Base-by-base conservation (phyloP, 2,329 filamentous ascomycete genomes). In the Chaetomium globosum region DNA sequence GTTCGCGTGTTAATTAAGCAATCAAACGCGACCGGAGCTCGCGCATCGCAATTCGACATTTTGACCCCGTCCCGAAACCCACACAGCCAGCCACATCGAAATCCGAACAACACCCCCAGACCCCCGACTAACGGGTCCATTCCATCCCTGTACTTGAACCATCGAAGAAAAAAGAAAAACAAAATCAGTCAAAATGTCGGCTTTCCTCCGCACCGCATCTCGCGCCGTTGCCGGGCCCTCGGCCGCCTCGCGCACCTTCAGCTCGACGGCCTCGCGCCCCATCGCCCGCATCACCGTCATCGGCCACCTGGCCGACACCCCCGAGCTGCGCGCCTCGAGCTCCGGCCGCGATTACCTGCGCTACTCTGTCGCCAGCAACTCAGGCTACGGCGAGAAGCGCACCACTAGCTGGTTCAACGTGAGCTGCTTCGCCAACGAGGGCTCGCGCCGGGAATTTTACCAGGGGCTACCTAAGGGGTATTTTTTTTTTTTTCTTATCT, bases 381-480 rank as follows among this genome's bases (percentile, higher is more conserved):
- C 76, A 66, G 92, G 92, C 16, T 79, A 82, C 67, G 81, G 80
- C 70, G 89, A 94, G 19, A 90, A 91, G 78, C 83, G 87, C 74
- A 84, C 87, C 75, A 91, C 90, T 33, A 95, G 89, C 82, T 98
- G 91, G 90, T 98, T 96, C 84, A 84, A 83, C 65, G 82, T 98
- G 63, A 82, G 87, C 39, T 87, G 83, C 80, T 98, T 98, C 76
- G 72, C 80, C 60, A 80, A 81, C 16, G 87, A 91, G 69, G 91
- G 89, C 13, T 78, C 84, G 58, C 82, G 85, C 75, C 88, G 89
- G 74, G 91, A 97, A 68, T 89, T 85, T 74, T 76, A 97, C 71
- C 80, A 91, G 74, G 81, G 79, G 73, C 78, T 97, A 77, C 87
- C 87, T 62, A 98, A 97, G 83, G 94, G 94, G 91, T 97, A 80